Base-by-base conservation (phyloP, 352 stramenopile species). In the Globisporangium spinosum region DNA sequence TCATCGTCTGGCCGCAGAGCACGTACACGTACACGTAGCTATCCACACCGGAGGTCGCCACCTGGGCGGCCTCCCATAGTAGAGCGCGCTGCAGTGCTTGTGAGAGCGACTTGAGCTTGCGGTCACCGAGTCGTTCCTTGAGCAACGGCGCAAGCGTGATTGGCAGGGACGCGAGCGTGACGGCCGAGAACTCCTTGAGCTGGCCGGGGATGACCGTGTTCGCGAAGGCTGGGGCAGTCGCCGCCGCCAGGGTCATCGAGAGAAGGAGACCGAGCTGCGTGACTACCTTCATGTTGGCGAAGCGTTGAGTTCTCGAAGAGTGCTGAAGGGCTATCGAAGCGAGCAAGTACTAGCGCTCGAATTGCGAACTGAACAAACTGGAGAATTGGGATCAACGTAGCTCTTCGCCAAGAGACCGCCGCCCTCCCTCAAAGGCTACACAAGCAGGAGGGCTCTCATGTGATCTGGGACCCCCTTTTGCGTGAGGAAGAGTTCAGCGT, bases 1-100 rank as follows among this genome's bases (percentile, higher is more conserved):
- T 74, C 76, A 85, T 85, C n/a, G 71, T 61, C 23, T 69, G 70
- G 2, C 69, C 75, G 34, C 77, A 83, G 8, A 65, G 66, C 27
- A 85, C 78, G 58, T 80, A 79, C 10, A 83, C 74, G 38, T 45
- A 3, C 38, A 45, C 13, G 38, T 45, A 45, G 38, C 38, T 13
- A 45, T 45, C 6, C 38, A 5, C 12, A 20, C 17, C 38, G 13
- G 38, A 45, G 38, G 38, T 20, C 12, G 38, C 12, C 38, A 45
- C 38, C 3, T 45, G 38, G 13, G 13, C 38, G 13, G 38, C 38
- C 38, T 45, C 38, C 38, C 38, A 45, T 5, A 45, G 38, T 20
- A 45, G 13, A 45, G 38, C 38, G 12, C 13, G 38, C 3, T 45
- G 38, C 12, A 45, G 38, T 2, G 38, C 38, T 45, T 12, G 38